Base-by-base conservation (phyloP, 2,329 filamentous ascomycete species). In the Thelonectria rubi region DNA sequence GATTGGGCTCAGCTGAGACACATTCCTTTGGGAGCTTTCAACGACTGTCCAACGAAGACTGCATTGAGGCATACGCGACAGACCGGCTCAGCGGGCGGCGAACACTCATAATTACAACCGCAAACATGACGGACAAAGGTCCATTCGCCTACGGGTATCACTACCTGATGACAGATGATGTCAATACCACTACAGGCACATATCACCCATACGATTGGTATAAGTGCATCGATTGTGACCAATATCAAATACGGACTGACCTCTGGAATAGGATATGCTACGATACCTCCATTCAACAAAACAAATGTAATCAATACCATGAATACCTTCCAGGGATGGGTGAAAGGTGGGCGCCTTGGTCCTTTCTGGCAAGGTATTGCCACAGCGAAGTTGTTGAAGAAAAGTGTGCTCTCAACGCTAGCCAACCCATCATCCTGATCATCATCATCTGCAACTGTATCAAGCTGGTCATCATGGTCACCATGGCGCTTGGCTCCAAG, bases 401-500 rank as follows among this genome's bases (percentile, higher is more conserved):
- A 11, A 12, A 21, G 7, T 56, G 54, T 17, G 15, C 18, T 3
- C 18, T 56, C 20, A 39, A 50, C 11, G 32, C 30, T 9, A 56
- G 45, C 45, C 46, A 20, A 8, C 37, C 21, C 5, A 42, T 56
- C 6, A 26, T 56, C n/a, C 6, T 26, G 6, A 26, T 32, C 15
- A 45, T 56, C n/a, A 42, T 49, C 12, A 4, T 17, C 4, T 46
- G 26, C n/a, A 50, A 56, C 20, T 18, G 32, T 2, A 5, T 56
- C 34, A 56, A 56, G 15, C 26, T 56, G 5, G 12, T 34, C 15
- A 15, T 56, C 5, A 42, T 56, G 18, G 7, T 50, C 3, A 39
- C 20, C 6, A 34, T 45, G 20, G 54, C 54, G n/a, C 40, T 64
- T 34, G 4, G 45, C 5, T 43, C 67, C 7, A 62, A 66, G 39